Conservation (phyloP, 257 asterid genomes). For the Hygrophila difformis region DNA sequence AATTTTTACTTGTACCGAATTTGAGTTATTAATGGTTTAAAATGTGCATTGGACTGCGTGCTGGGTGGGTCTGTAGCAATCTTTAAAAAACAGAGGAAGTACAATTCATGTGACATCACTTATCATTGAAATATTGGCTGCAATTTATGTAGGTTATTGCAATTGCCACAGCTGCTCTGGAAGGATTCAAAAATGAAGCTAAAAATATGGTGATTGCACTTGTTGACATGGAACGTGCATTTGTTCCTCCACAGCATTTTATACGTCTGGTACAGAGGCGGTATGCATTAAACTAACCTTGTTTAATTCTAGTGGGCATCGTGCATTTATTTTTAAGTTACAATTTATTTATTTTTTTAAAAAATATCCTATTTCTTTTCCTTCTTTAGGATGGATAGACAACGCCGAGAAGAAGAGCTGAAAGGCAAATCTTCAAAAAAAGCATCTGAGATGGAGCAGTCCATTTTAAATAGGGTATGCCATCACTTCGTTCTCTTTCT, state of each 20-base stretch:
- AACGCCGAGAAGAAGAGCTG: slow-evolving; percentile 74
- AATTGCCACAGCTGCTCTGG: slow-evolving; percentile 69
- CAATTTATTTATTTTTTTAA: slow-evolving; percentile 15
- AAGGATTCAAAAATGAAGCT: slow-evolving; percentile 70
- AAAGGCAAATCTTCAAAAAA: slow-evolving; percentile 59
- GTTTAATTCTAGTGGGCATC: slow-evolving; percentile 8
- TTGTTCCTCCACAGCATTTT: slow-evolving; percentile 90
- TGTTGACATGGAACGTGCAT: slow-evolving; percentile 86
- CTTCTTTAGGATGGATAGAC: slow-evolving; percentile 62
- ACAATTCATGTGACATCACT: neutral
- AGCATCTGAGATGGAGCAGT: slow-evolving; percentile 55
- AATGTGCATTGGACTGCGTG: too few relatives aligned
- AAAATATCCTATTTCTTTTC: too few relatives aligned
- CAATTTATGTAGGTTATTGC: slow-evolving; percentile 42
- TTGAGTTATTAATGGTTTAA: too few relatives aligned
- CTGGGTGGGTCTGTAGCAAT: too few relatives aligned
- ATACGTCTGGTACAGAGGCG: slow-evolving; percentile 92
- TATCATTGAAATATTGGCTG: slow-evolving; percentile 1
- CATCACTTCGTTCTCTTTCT: neutral
- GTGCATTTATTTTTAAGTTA: slow-evolving; percentile 2
- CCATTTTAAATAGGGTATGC: slow-evolving; percentile 52
- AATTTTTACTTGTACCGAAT: too few relatives aligned
- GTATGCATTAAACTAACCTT: slow-evolving; percentile 30
- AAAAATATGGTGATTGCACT: slow-evolving; percentile 76
- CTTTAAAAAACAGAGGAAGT: too few relatives aligned